Base-by-base conservation (phyloP, 129 eudicot genomes). In the Escallonia herrerae region DNA sequence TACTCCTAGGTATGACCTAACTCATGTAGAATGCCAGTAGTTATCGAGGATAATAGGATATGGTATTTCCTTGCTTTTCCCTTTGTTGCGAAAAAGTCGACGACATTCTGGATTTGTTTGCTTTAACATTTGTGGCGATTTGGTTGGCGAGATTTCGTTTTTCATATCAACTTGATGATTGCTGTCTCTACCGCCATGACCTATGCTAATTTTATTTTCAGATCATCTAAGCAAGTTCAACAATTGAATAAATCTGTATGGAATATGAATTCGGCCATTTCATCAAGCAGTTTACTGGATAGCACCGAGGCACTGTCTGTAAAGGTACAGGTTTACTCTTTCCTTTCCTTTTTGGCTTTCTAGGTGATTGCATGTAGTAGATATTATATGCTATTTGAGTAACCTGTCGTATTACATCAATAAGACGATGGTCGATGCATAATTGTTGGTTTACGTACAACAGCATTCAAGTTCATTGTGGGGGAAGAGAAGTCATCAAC, bases 211-310 rank as follows among this genome's bases (percentile, higher is more conserved):
- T 40, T 60, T 59, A 43, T 40, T 75, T 62, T 82, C 73, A 94
- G 99, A 72, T 84, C 98, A 50, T 80, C 86, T 41, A 94, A 89
- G 74, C 93, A 87, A 68, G 87, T 69, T 54, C 97, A 82, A 67
- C 93, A 82, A 68, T 63, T 94, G 72, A 89, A 79, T 67, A 80
- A 78, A 63, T 86, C 99, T 43, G 93, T 80, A 5, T 89, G 99
- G 93, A 86, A 82, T 53, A 80, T 79, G 61, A 89, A 94, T 45
- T 84, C 99, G 14, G 71, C 89, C 40, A 75, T 74, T 63, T 82
- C 93, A 40, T 86, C 97, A 56, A 89, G 90, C 78, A 78, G 87
- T 65, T 78, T 86, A 70, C 76, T 86, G 50, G 99, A 94, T 57
- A 89, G 95, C 51, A 65, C 90, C 64, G 86, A 86, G 76, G 65